Percentiles rank a stretch among this genome's conserved stretches.
Conservation (phyloP, 768 basidiomycete genomes). For the Tulasnella sp. region DNA sequence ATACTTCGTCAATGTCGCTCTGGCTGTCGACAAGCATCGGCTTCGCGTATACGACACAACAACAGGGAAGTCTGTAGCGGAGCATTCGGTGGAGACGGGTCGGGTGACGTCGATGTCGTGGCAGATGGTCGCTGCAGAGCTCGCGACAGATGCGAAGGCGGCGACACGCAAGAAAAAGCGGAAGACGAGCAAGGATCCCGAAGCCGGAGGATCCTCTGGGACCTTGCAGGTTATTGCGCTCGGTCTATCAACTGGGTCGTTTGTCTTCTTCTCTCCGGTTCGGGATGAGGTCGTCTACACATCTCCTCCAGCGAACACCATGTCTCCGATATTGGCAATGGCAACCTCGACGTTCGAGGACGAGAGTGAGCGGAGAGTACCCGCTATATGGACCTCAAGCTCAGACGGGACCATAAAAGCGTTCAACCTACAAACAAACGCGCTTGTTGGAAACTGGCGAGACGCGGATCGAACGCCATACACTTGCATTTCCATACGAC, state of each 20-base stretch:
- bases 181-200: constrained; percentile 23
- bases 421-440: constrained; percentile 46
- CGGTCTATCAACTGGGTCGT: constrained; percentile 51
- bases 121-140: constrained; percentile 32
- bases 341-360: constrained; percentile 19
- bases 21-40: constrained; percentile 62
- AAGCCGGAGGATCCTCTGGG: constrained; percentile 17
- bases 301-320: constrained; percentile 45
- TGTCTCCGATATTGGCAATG: constrained; percentile 42
- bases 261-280: constrained; percentile 50
- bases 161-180: constrained; percentile 37
- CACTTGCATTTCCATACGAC: constrained; percentile 40
- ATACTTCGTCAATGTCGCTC: constrained; percentile 50
- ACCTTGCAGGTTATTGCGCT: constrained; percentile 38
- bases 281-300: constrained; percentile 47
- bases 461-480: constrained; percentile 49
- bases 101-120: constrained; percentile 48
- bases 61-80: constrained; percentile 45
- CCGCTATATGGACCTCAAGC: constrained; percentile 43
- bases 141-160: constrained; percentile 23
- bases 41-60: constrained; percentile 52
- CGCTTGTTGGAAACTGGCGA: constrained; percentile 42
- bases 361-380: no score
- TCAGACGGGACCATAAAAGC: constrained; percentile 46
- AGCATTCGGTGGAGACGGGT: constrained; percentile 45